Evolutionary conservation across 495 filamentous ascomycete genomes (phyloP).

Genomic region (Pseudoneurospora amorphoporcata): DNA sequence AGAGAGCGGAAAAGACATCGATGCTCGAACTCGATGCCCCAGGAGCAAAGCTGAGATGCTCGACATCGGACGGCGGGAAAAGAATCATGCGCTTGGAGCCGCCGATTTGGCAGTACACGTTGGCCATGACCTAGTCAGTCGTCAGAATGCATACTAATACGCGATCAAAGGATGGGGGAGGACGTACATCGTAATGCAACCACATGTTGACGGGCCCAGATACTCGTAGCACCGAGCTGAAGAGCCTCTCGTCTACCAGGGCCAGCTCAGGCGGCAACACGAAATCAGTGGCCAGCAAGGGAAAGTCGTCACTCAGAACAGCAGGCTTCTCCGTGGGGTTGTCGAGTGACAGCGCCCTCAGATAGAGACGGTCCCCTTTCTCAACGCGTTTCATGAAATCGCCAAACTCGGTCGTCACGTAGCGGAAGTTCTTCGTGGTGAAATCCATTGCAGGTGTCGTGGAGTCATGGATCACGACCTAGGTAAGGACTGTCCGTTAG

Average conservation of each 20-base stretch:
- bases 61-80: conserved; percentile 69
- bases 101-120: conserved; percentile 70
- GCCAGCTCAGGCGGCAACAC: conserved; percentile 52
- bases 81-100: conserved; percentile 63
- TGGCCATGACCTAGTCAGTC: conserved; percentile 62
- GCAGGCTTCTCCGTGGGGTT: conserved; percentile 61
- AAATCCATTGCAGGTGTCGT: conserved; percentile 63
- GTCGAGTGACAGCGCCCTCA: conserved; percentile 60
- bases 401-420: conserved; percentile 56
- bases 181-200: conserved; percentile 78
- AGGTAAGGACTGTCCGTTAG: background rate
- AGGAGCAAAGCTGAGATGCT: conserved; percentile 55
- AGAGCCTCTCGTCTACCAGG: conserved; percentile 49
- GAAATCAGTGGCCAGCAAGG: conserved; percentile 59
- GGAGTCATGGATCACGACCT: conserved; percentile 65
- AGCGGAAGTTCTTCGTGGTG: conserved; percentile 70
- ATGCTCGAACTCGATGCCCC: conserved; percentile 69
- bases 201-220: conserved; percentile 81
- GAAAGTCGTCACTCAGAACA: conserved; percentile 59
- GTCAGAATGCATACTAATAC: conserved; percentile 3
- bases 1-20: conserved; percentile 49
- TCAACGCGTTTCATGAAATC: conserved; percentile 55
- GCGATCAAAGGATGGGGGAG: background rate
- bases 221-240: conserved; percentile 72
- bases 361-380: conserved; percentile 55